Conservation (phyloP, 148 eudicot genomes). For the Vaccinium macrocarpon region DNA sequence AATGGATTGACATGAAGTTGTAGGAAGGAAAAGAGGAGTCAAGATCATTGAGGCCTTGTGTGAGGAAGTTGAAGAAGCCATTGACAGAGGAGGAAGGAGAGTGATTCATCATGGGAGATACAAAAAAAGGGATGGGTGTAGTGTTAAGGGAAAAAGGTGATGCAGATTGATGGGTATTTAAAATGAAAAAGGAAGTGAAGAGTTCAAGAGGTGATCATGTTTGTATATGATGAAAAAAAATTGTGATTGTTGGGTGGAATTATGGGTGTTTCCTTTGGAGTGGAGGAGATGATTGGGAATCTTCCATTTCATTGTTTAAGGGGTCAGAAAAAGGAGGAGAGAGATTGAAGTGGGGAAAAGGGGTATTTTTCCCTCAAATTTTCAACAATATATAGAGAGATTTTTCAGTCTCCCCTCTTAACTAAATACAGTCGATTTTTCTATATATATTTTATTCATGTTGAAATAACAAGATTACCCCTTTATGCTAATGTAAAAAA, state of each 20-base stretch:
- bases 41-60: conserved; percentile 41
- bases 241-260: conserved; percentile 46
- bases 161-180: conserved; percentile 30
- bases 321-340: conserved; percentile 22
- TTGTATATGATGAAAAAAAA: conserved; percentile 21
- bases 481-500: background rate
- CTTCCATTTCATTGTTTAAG: conserved; percentile 35
- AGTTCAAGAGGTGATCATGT: conserved; percentile 4
- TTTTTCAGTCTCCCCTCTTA: background rate
- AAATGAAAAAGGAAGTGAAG: conserved; percentile 7
- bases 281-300: conserved; percentile 58
- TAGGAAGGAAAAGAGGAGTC: conserved; percentile 33
- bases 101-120: conserved; percentile 32
- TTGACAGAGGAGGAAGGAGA: conserved; percentile 41
- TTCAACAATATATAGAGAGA: background rate
- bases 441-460: background rate
- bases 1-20: conserved; percentile 43
- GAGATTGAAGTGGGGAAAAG: background rate
- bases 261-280: conserved; percentile 46
- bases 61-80: conserved; percentile 48
- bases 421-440: background rate
- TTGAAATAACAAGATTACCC: background rate
- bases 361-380: background rate
- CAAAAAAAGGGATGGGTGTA: background rate
- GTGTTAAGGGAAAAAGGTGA: conserved; percentile 20